phyloP scores from a whole-genome alignment of 768 basidiomycete genomes.

The Boletus vinaceobasis region DNA sequence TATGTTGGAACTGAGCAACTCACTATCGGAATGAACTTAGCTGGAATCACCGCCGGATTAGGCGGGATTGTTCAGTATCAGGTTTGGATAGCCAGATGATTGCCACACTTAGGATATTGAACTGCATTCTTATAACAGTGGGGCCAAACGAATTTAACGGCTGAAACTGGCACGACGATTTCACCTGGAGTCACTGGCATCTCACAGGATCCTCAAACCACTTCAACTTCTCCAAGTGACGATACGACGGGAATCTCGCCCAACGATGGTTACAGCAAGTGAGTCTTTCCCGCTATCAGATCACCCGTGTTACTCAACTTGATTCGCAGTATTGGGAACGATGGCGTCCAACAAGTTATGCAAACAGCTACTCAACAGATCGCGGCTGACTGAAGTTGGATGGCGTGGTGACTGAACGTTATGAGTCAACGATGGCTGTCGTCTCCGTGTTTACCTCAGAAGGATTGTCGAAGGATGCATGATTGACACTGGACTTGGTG shows the following conservation, averaged over 20 bases:
- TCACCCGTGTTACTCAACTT: conserved; percentile 1
- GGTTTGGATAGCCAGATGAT: conserved; percentile 12
- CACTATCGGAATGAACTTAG: conserved; percentile 23
- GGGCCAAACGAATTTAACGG: conserved; percentile 51
- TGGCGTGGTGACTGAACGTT: neutral
- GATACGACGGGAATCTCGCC: conserved; percentile 51
- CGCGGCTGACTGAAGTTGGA: conserved; percentile 23
- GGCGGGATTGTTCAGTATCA: conserved; percentile 30
- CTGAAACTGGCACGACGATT: conserved; percentile 45
- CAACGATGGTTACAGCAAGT: conserved; percentile 59
- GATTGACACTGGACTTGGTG: neutral
- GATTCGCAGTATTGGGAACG: conserved; percentile 26
- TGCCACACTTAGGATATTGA: conserved; percentile 7
- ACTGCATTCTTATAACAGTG: conserved; percentile 37
- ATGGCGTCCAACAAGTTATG: conserved; percentile 32
- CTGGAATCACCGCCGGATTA: conserved; percentile 38
- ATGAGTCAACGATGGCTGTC: neutral
- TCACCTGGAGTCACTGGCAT: conserved; percentile 28
- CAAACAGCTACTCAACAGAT: conserved; percentile 35
- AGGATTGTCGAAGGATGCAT: neutral
- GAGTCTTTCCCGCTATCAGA: conserved; percentile 7
- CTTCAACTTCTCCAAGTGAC: conserved; percentile 27
- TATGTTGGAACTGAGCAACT: neutral
- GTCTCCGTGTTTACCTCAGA: neutral
- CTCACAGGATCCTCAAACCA: conserved; percentile 31